Conservation (phyloP, 2,329 filamentous ascomycete species). For the Cadophora sp. region DNA sequence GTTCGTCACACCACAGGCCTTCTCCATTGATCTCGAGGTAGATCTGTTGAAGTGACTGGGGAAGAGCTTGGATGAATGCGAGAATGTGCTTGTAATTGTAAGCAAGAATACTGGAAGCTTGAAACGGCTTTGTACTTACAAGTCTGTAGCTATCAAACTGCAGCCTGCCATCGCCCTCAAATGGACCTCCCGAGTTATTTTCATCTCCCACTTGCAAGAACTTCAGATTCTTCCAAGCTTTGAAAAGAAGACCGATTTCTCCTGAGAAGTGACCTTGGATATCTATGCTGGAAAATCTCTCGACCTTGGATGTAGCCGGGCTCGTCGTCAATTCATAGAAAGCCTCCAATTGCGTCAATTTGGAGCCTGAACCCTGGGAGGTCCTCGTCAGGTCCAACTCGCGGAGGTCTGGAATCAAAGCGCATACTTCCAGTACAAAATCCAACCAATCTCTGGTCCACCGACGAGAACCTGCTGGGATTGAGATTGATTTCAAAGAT, state of each 20-base stretch:
- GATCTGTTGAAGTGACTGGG: constrained; percentile 24
- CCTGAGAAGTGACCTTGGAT: constrained; percentile 16
- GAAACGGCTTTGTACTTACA: constrained; percentile 7
- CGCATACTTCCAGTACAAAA: constrained; percentile 19
- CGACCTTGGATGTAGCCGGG: constrained; percentile 21
- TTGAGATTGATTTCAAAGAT: constrained; percentile 18
- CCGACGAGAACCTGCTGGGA: not conserved
- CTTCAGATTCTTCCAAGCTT: constrained; percentile 27
- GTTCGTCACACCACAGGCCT: constrained; percentile 18
- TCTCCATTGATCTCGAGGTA: constrained; percentile 25
- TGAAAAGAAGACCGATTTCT: constrained; percentile 21
- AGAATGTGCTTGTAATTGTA: constrained; percentile 14
- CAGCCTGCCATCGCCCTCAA: constrained; percentile 18
- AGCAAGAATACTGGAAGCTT: not conserved
- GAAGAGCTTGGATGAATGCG: constrained; percentile 27
- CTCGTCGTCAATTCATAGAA: constrained; percentile 10
- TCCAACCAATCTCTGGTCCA: constrained; percentile 11
- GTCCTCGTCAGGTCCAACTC: not conserved
- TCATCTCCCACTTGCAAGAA: constrained; percentile 26
- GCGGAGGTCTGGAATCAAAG: constrained; percentile 14
- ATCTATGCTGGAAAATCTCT: constrained; percentile 20
- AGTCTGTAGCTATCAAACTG: constrained; percentile 13
- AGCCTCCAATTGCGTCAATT: constrained; percentile 17
- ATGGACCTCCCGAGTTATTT: constrained; percentile 14
- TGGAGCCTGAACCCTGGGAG: not conserved